Base-by-base conservation (phyloP, 495 filamentous ascomycete genomes). In the Neurospora pannonica region DNA sequence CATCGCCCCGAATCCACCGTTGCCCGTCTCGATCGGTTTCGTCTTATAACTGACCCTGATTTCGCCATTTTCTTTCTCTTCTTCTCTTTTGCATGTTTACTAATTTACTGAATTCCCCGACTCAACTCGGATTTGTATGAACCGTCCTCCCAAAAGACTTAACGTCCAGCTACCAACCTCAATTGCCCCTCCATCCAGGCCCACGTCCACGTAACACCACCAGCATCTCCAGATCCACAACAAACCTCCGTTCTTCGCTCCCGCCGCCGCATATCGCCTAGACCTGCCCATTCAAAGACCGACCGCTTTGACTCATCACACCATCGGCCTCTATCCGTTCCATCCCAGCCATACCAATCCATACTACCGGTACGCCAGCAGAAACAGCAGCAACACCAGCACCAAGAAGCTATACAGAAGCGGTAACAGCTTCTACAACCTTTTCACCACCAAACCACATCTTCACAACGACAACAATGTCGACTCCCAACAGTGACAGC, bases 401-500 rank as follows among this genome's bases (percentile, higher is more conserved):
- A 67, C 28, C 28, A 28, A 67, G 13, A 67, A 67, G 54, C 54
- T 31, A 67, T 67, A 34, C 54, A 67, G 54, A 67, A 34, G 15
- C 54, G 54, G 54, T 62, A 34, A 62, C 54, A 62, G 54, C 54
- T 34, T 62, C 28, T 62, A 34, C 28, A 67, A 8, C 54, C 54
- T 67, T 19, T 9, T 34, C 7, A 19, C 28, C 28, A 67, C 15
- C 54, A 34, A 8, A 72, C 67, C 71, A 43, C 28, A 46, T 42
- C n/a, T 42, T 15, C 46, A 62, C n/a, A 21, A n/a, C 34, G 34
- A 15, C 60, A 71, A 76, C 75, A 75, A 86, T 87, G 84, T 79
- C 85, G 39, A 62, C 80, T 69, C 73, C 78, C 71, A 72, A 75
- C 76, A 73, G 74, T 62, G 70, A 62, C 70, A 76, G 75, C 70